Evolutionary conservation across 2,329 filamentous ascomycete genomes (phyloP), one percentile per base, ranked within the genome.

Genomic region (Xylariaceae sp.): DNA sequence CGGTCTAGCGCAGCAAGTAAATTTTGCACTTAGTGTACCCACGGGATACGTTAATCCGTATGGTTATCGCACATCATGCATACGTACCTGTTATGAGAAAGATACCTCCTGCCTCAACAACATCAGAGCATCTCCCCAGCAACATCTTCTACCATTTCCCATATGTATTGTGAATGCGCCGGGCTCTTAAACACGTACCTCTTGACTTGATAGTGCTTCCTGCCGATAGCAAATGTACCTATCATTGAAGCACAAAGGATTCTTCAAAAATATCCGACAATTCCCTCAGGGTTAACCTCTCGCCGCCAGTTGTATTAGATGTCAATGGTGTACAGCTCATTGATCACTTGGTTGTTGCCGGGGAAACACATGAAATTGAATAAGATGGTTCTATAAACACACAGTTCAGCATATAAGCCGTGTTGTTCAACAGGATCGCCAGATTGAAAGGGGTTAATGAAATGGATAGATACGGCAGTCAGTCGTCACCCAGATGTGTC

Each of bases 301-400:
- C 56, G 54, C 7, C 61, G 57, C 57, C 57, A 65, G 34, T 65
- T 61, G n/a, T 57, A 60, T n/a, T 60, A 1, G 18, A 48, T 9
- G 47, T 61, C 47, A 34, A 61, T 51, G 4, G 7, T 7, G 4
- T 35, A 1, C 2, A 5, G 9, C 2, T 47, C 9, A 48, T 63
- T 56, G 4, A 8, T 0, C 2, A 60, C 17, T 1, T 61, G 13
- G 53, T 65, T 59, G 10, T 65, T 61, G 13, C 63, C 61, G 2
- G 55, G 55, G 48, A 60, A 65, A 11, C n/a, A 51, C 0, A 60
- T 57, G 1, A 15, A 1, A 18, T 63, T 53, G 2, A 63, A 51
- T 1, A 2, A 18, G 17, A 18, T 18, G 23, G 23, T 30, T 30
- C 23, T 30, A 30, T 63, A 49, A 23, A 47, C 52, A 42, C n/a